Percentiles rank a stretch among this genome's conserved stretches.
Conservation (phyloP, 2,329 filamentous ascomycete species). For the Sphaerostilbella broomeana region DNA sequence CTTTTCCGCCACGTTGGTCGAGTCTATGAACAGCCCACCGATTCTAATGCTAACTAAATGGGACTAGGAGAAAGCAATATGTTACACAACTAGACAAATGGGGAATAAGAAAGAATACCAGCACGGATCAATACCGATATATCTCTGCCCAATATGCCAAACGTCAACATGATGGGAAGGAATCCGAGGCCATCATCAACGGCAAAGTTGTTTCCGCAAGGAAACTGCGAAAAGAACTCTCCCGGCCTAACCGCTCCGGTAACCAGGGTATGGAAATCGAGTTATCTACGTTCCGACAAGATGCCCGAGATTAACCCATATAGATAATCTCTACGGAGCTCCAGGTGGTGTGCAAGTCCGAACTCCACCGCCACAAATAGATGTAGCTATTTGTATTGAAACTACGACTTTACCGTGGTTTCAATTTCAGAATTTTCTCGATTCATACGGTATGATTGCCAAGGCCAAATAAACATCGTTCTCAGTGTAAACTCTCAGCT, state of each 20-base stretch:
- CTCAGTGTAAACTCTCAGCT: neutral
- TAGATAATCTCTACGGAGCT: neutral
- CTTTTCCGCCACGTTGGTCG: neutral
- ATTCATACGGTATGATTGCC: neutral
- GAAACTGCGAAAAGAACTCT: neutral
- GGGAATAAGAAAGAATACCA: neutral
- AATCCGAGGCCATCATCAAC: neutral
- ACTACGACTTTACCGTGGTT: neutral
- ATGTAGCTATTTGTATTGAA: neutral
- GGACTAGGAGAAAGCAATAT: neutral
- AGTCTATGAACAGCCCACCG: neutral
- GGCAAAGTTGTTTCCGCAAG: neutral
- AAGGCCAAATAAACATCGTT: neutral
- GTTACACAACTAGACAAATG: neutral
- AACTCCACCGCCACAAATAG: neutral
- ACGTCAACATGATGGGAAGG: neutral
- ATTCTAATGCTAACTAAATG: neutral
- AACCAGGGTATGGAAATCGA: neutral
- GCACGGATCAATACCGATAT: neutral
- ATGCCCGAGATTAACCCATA: neutral
- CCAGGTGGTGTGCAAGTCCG: neutral
- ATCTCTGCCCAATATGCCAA: neutral
- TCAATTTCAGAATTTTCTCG: neutral
- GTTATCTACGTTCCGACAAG: neutral
- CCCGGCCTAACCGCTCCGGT: neutral